Evolutionary conservation across 2,329 filamentous ascomycete species (phyloP), one percentile per base, ranked within the genome.

Genomic region (Clarireedia sp.): DNA sequence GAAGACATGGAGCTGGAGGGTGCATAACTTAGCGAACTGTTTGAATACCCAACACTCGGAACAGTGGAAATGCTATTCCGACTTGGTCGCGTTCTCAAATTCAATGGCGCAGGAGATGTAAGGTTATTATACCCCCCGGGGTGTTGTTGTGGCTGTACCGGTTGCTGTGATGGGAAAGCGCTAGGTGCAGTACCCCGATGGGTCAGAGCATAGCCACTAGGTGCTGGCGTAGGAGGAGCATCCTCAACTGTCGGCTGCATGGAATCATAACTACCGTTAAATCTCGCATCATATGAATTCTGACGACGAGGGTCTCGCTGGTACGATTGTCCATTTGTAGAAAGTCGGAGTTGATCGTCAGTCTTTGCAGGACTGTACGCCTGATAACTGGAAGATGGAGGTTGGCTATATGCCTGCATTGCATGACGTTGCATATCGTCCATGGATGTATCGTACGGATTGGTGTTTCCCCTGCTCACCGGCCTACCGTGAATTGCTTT

Each of bases 201-300:
- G 5, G 57, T 50, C 26, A 61, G 57, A 38, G 51, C 10, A 48
- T 56, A 56, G 41, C 43, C 41, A 10, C 51, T 43, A 36, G 54
- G 57, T 17, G 62, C 59, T 19, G 67, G 66, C 44, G 66, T 67
- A 6, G 63, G 62, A 12, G 67, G 66, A 24, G 63, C 74, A 63
- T 76, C 74, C 59, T 75, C 74, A 47, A 76, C 74, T 0, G 72
- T 72, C 8, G 74, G 72, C 56, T 76, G 74, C 74, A 76, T 75
- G 6, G 71, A 69, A 10, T 70, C 70, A 59, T 74, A 71, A 54
- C 71, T 66, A 16, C 65, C 61, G 53, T 70, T 69, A 52, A 71
- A 71, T 41, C 61, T 60, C n/a, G 66, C 61, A 51, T 69, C 66
- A 48, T 65, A 69, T n/a, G 66, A 62, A 55, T 69, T 60, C 62